These are phyloP conservation scores for Nitzschia sp. DNA, from an alignment of 108 stramenopile species.

Conservation along the genomic window DNA sequence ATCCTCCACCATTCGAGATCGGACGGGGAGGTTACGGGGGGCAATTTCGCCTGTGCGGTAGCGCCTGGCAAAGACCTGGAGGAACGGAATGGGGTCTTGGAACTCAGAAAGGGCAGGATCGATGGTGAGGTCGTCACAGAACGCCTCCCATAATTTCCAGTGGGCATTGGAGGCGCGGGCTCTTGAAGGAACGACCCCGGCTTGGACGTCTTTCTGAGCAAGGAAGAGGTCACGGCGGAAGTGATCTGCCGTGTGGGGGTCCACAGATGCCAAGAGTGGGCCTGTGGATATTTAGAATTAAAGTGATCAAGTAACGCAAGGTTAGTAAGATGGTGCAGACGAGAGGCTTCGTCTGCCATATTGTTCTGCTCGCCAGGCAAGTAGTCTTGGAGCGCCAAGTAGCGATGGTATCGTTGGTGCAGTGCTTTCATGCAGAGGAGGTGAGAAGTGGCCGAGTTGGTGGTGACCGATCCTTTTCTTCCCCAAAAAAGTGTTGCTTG, in stretches of 20 bases:
- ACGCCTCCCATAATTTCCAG: too few relatives aligned
- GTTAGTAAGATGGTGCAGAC: constrained; percentile 26
- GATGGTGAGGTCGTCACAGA: too few relatives aligned
- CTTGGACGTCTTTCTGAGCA: too few relatives aligned
- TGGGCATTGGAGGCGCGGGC: too few relatives aligned
- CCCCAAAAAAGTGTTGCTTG: constrained; percentile 42
- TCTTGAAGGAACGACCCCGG: background rate
- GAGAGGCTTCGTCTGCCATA: constrained; percentile 36
- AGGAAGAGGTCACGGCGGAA: too few relatives aligned
- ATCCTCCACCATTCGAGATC: too few relatives aligned
- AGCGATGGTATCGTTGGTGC: constrained; percentile 42
- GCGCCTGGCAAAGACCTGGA: constrained; percentile 1
- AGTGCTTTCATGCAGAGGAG: constrained; percentile 42
- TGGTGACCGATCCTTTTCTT: constrained; percentile 39
- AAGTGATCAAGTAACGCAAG: too few relatives aligned
- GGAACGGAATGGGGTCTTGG: background rate
- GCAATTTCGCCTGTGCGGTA: constrained; percentile 11
- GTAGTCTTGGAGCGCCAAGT: constrained; percentile 27
- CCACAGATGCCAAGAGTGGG: too few relatives aligned
- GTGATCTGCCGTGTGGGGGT: background rate
- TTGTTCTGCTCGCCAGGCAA: constrained; percentile 25
- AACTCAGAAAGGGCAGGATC: too few relatives aligned
- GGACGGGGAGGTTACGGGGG: constrained; percentile 9
- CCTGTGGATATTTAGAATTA: too few relatives aligned
- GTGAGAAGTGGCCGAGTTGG: constrained; percentile 31